Evolutionary conservation across 2,329 filamentous ascomycete genomes (phyloP), one percentile per base, ranked within the genome.

Genomic region (Trichophyton rubrum): DNA sequence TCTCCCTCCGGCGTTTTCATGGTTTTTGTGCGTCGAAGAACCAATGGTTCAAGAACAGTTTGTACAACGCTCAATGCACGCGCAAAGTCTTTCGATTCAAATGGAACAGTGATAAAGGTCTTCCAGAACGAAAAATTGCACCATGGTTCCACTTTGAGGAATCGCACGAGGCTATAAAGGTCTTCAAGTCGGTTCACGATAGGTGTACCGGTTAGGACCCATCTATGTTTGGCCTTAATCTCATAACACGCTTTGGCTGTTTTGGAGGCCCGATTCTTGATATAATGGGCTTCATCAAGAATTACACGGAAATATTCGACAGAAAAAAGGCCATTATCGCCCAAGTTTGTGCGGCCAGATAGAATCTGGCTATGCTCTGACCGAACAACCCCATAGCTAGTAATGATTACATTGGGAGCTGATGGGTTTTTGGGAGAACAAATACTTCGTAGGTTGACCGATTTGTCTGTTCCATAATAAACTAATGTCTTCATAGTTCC

Each of bases 41-140:
- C 93, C n/a, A 99, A 77, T 6, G 93, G 93, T 70, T 99, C 93
- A 3, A 99, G 77, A 0, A 99, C 92, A 0, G 92, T 99, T 71
- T 99, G 93, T 1, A 99, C 93, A 1, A 99, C 93, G 70, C 97
- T 93, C 6, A 99, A 79, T 0, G 93, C 93, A 3, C 91, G 86
- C 66, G 96, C 84, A 70, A 95, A 96, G 64, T 99, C 88, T 66
- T 93, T 93, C 0, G 90, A 92, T 72, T 99, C 93, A 65, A 99
- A 99, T 0, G 93, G 93, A 1, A 95, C 86, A 0, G 93, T 99
- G 69, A 99, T 97, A 71, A 99, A 99, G 0, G 93, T 97, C 71
- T 91, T 91, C 93, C 93, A 99, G 75, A 96, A 99, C 0, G 91
- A 96, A 72, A 99, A 99, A 72, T 97, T 97, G 68, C 88, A 93